A percentile compares a stretch with the other conserved stretches of the same genome.
Evolutionary conservation across 192 early-diverging fungal genomes (phyloP).

Genomic region (Coemansia sp.): DNA sequence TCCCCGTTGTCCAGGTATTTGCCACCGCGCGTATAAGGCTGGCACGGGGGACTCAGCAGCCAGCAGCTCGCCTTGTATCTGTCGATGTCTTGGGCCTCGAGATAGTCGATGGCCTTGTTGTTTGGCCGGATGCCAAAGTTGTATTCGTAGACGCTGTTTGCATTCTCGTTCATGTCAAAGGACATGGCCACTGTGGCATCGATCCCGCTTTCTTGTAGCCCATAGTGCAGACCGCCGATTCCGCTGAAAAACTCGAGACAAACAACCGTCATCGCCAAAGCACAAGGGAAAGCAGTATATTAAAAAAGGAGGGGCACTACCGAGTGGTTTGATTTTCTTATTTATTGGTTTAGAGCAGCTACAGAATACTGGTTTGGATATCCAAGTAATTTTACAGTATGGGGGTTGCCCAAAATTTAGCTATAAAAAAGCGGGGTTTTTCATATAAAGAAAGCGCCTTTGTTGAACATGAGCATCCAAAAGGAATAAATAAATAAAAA

Average conservation of each 20-base stretch:
- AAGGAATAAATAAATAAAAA: neutral
- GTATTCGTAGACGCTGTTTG: conserved; percentile 44
- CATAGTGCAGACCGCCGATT: conserved; percentile 51
- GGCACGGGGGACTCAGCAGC: conserved; percentile 92
- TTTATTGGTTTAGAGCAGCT: neutral
- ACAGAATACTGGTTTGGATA: neutral
- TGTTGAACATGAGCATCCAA: no score
- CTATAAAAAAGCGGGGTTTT: neutral
- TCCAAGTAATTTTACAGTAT: neutral
- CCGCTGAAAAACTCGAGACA: conserved; percentile 54
- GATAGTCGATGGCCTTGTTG: conserved; percentile 49
- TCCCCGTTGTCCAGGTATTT: conserved; percentile 67
- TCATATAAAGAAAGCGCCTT: no score
- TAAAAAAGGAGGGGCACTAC: no score
- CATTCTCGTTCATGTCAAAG: conserved; percentile 51
- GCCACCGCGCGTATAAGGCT: conserved; percentile 77
- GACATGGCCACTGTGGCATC: conserved; percentile 28
- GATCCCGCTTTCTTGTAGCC: conserved; percentile 29
- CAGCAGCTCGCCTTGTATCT: conserved; percentile 73
- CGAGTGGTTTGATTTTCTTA: no score
- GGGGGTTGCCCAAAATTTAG: neutral
- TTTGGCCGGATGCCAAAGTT: conserved; percentile 44
- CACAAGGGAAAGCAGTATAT: neutral
- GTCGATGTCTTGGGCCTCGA: conserved; percentile 30
- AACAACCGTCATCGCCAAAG: neutral